phyloP scores from a whole-genome alignment of 2,329 filamentous ascomycete species.

The Ceratocystis eucalypticola region DNA sequence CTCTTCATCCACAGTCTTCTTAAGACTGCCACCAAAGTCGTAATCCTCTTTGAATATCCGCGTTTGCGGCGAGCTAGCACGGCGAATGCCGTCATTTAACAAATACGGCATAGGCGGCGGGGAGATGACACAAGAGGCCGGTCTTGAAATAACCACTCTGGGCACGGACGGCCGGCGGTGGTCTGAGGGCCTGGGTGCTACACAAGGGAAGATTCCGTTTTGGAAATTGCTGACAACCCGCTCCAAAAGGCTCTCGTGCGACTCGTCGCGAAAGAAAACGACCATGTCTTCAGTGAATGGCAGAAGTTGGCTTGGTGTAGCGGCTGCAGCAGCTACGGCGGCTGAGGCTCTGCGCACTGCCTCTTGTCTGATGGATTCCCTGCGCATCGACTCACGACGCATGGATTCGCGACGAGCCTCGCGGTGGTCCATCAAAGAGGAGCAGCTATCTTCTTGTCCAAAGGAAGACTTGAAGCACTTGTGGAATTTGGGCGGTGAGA shows the following conservation, averaged over 20 bases:
- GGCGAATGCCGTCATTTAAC: slow-evolving; percentile 2
- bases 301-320: slow-evolving; percentile 27
- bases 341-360: background rate
- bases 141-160: slow-evolving; percentile 14
- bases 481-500: slow-evolving; percentile 16
- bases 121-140: slow-evolving; percentile 9
- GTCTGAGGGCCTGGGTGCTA: background rate
- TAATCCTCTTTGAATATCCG: slow-evolving; percentile 12
- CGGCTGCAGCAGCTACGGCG: background rate
- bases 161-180: slow-evolving; percentile 15
- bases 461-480: slow-evolving; percentile 16
- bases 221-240: slow-evolving; percentile 36
- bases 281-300: slow-evolving; percentile 47
- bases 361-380: slow-evolving; percentile 7
- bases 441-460: background rate
- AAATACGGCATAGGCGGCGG: background rate
- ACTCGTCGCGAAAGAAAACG: slow-evolving; percentile 38
- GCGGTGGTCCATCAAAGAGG: background rate
- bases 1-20: background rate
- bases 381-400: slow-evolving; percentile 5
- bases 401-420: slow-evolving; percentile 2
- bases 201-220: slow-evolving; percentile 27
- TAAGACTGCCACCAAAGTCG: slow-evolving; percentile 12
- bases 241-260: slow-evolving; percentile 32
- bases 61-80: slow-evolving; percentile 15